A percentile compares a stretch with the other conserved stretches of the same genome.
These are phyloP conservation scores for Monosporascus sp. DNA, from an alignment of 2,329 filamentous ascomycete genomes.

Conservation along the genomic window DNA sequence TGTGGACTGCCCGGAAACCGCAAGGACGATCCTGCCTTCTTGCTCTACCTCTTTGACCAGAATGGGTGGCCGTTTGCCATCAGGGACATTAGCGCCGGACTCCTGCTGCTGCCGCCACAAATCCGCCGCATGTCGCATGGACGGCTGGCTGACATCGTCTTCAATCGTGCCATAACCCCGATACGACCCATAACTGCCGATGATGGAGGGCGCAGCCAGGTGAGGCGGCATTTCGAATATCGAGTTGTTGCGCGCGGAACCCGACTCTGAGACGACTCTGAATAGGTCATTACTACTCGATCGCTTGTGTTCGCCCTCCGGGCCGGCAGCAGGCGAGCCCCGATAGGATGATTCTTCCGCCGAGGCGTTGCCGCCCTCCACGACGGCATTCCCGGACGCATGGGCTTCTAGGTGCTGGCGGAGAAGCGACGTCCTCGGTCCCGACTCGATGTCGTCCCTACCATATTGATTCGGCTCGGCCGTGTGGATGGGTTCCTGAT, in stretches of 20 bases:
- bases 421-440: slow-evolving; percentile 39
- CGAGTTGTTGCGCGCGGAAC: slow-evolving; percentile 33
- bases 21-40: slow-evolving; percentile 76
- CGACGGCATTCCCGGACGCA: slow-evolving; percentile 19
- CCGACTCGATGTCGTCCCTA: slow-evolving; percentile 34
- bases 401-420: slow-evolving; percentile 46
- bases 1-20: slow-evolving; percentile 90
- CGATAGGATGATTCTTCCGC: slow-evolving; percentile 11
- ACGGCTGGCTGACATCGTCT: slow-evolving; percentile 34
- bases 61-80: slow-evolving; percentile 64
- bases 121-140: slow-evolving; percentile 47
- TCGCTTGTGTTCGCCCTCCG: slow-evolving; percentile 33
- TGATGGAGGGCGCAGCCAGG: slow-evolving; percentile 62
- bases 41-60: slow-evolving; percentile 87
- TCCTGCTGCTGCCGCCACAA: slow-evolving; percentile 51
- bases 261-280: slow-evolving; percentile 21
- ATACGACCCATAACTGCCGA: slow-evolving; percentile 63
- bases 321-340: slow-evolving; percentile 1
- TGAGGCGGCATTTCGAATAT: slow-evolving; percentile 56
- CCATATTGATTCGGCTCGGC: slow-evolving; percentile 34
- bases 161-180: slow-evolving; percentile 50
- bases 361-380: slow-evolving; percentile 22
- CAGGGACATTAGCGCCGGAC: slow-evolving; percentile 37
- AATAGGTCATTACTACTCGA: slow-evolving; percentile 36
- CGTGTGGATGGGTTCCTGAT: slow-evolving; percentile 40